phyloP scores from a whole-genome alignment of 2,329 filamentous ascomycete species.

The Zymoseptoria pseudotritici region DNA sequence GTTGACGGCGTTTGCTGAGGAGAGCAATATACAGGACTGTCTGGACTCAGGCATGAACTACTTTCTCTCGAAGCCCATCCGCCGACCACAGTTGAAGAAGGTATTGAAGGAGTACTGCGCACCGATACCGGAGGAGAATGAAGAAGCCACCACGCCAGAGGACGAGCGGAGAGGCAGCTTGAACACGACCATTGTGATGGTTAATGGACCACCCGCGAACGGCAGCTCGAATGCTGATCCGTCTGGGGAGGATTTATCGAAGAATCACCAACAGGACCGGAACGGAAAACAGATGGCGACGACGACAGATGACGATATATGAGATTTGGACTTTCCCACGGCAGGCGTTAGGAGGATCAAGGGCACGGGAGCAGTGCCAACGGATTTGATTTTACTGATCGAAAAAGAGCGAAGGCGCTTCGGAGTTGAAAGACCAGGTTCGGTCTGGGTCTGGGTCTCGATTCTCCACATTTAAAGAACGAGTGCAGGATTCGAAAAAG shows the following conservation, averaged over 20 bases:
- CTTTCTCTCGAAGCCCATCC: constrained; percentile 69
- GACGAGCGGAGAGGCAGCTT: constrained; percentile 5
- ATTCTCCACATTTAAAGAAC: not conserved
- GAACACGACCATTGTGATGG: constrained; percentile 12
- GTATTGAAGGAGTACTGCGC: constrained; percentile 69
- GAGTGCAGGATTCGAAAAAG: not conserved
- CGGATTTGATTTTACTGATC: not conserved
- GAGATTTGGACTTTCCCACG: not conserved
- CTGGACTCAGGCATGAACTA: constrained; percentile 89
- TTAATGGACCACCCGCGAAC: not conserved
- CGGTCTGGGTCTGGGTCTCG: not conserved
- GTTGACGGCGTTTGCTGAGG: constrained; percentile 81
- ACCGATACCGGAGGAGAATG: constrained; percentile 16
- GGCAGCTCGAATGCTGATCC: not conserved
- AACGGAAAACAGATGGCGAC: not conserved
- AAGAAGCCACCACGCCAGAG: constrained; percentile 5
- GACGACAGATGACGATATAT: not conserved
- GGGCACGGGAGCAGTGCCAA: not conserved
- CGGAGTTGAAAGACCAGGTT: not conserved
- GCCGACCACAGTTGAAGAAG: constrained; percentile 76
- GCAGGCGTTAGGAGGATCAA: not conserved
- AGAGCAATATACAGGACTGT: constrained; percentile 59
- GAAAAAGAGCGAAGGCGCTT: not conserved
- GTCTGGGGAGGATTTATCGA: not conserved
- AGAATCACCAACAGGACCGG: not conserved